A percentile compares a stretch with the other conserved stretches of the same genome.
Evolutionary conservation across 352 stramenopile genomes (phyloP).

Genomic region (Globisporangium nodosum): DNA sequence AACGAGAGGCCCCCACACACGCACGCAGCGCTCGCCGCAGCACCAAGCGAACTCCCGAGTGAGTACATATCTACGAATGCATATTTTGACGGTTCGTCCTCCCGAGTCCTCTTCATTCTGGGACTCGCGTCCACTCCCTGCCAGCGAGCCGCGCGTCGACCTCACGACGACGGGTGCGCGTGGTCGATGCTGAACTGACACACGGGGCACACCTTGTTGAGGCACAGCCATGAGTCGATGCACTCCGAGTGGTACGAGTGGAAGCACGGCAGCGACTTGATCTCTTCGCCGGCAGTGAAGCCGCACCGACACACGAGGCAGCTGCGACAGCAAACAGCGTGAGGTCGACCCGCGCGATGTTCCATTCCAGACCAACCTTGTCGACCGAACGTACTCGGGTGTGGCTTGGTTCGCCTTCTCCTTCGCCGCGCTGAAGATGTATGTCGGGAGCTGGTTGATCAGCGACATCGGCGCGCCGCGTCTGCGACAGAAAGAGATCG

Average conservation of each 20-base stretch:
- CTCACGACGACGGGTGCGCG: slow-evolving; percentile 7
- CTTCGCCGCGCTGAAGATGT: slow-evolving; percentile 61
- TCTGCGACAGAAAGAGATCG: slow-evolving; percentile 18
- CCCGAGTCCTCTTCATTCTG: slow-evolving; percentile 6
- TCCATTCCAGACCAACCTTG: not conserved
- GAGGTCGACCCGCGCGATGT: not conserved
- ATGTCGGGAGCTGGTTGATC: slow-evolving; percentile 79
- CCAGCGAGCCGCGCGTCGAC: not conserved
- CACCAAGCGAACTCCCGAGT: no score
- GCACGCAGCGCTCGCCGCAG: not conserved
- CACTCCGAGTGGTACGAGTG: slow-evolving; percentile 93
- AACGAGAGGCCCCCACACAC: not conserved
- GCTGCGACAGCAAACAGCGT: slow-evolving; percentile 22
- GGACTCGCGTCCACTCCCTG: not conserved
- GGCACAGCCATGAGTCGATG: slow-evolving; percentile 90
- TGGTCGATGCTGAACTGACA: slow-evolving; percentile 83
- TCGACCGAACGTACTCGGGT: slow-evolving; percentile 43
- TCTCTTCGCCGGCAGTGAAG: slow-evolving; percentile 87
- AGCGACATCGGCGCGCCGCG: slow-evolving; percentile 52
- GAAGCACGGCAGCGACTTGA: slow-evolving; percentile 92
- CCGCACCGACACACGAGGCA: slow-evolving; percentile 92
- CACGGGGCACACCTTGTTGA: slow-evolving; percentile 90
- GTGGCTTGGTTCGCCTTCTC: slow-evolving; percentile 28
- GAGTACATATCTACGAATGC: slow-evolving; percentile 50
- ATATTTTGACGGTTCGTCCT: slow-evolving; percentile 15